Base-by-base conservation (phyloP, 176 grass and related monocot genomes). In the Avena insularis region DNA sequence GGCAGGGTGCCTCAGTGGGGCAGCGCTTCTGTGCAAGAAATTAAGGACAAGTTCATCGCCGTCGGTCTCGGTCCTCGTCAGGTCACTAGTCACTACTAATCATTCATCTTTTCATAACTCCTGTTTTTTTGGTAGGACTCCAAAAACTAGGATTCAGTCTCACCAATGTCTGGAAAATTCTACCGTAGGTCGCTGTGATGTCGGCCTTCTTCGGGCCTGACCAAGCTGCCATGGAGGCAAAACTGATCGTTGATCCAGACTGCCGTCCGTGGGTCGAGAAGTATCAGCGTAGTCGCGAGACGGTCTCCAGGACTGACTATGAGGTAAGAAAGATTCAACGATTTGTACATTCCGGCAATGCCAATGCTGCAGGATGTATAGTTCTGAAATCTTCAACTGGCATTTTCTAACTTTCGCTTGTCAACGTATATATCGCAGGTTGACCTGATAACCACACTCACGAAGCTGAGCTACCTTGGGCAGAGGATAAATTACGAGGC, bases 401-500 rank as follows among this genome's bases (percentile, higher is more conserved):
- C n/a, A 59, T 64, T 27, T 66, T 27, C 81, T 84, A 16, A 64
- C 1, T 51, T 56, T 4, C 40, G 47, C 75, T 87, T 84, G 19
- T 77, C 48, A 77, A 77, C 59, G 4, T 88, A 15, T 90, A 66
- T 90, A 31, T 91, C 70, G 2, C 92, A 98, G 97, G 97, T 98
- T 82, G 97, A 98, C 67, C 87, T 98, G 47, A 98, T 98, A 90
- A 98, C 94, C 40, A 93, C 97, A 3, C 90, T 98, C 82, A 96
- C 97, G 73, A 98, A 98, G 69, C 83, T 99, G 83, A 91, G 97
- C 80, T 78, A 91, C 62, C 87, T 99, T 20, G 94, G 97, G 2
- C 97, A 96, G 83, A 83, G 85, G 78, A 99, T 99, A 91, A 89
- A 99, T 81, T 99, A 99, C 64, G 97, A 99, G 80, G 97, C 92